Percentiles rank a stretch among this genome's conserved stretches.
Evolutionary conservation across 75 land plant species (phyloP).

Genomic region (Adiantum capillusveneris): DNA sequence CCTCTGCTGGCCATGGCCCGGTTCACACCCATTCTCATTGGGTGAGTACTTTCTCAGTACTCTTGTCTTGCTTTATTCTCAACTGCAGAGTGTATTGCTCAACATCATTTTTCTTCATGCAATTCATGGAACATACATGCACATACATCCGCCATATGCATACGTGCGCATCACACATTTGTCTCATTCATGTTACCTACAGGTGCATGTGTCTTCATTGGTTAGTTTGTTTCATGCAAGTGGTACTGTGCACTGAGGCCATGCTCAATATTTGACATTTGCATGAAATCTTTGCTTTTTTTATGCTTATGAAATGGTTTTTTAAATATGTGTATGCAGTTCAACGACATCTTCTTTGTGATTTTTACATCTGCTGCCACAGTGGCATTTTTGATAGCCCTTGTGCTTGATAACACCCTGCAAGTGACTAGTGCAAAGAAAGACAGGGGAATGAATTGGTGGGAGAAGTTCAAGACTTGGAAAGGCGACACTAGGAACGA

Average conservation of each 20-base stretch:
- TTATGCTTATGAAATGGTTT: not conserved
- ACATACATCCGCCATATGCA: not conserved
- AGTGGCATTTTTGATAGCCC: conserved; percentile 60
- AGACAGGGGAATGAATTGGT: conserved; percentile 84
- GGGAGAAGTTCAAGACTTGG: conserved; percentile 71
- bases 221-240: not conserved
- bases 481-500: conserved; percentile 69
- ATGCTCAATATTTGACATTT: too few species aligned
- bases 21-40: conserved; percentile 46
- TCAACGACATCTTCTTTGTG: conserved; percentile 84
- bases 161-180: too few species aligned
- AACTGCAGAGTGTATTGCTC: too few species aligned
- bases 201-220: not conserved
- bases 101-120: too few species aligned
- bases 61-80: not conserved
- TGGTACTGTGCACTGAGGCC: too few species aligned
- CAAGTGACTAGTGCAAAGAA: conserved; percentile 39
- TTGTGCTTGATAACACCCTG: conserved; percentile 59
- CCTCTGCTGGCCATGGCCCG: conserved; percentile 56
- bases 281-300: not conserved
- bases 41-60: conserved; percentile 33
- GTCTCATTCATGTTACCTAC: too few species aligned
- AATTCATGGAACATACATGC: not conserved
- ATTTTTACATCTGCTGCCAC: conserved; percentile 72
- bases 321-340: conserved; percentile 33